Conservation (phyloP, 2,329 filamentous ascomycete species). For the Aspergillus aculeatus region DNA sequence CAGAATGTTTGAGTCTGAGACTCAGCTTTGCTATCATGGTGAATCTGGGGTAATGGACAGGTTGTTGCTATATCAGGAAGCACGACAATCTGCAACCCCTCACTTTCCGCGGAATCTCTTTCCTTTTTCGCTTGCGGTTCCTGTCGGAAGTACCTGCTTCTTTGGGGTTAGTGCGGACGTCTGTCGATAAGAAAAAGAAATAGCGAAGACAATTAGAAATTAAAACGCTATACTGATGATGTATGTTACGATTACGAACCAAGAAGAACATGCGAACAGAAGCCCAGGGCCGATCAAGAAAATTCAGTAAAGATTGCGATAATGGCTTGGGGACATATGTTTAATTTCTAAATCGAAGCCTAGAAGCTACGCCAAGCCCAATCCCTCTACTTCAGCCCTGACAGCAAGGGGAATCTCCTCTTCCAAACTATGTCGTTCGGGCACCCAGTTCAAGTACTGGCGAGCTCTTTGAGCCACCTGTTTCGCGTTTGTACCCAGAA, state of each 20-base stretch:
- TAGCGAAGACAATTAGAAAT: too few species aligned
- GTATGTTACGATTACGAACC: too few species aligned
- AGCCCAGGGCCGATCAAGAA: too few species aligned
- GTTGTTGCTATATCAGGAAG: not conserved
- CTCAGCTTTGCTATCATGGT: not conserved
- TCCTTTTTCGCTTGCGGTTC: not conserved
- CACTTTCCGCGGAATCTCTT: not conserved
- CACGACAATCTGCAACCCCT: not conserved
- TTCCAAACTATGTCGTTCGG: constrained; percentile 19
- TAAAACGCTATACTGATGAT: too few species aligned
- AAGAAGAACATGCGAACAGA: too few species aligned
- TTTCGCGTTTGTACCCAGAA: constrained; percentile 33
- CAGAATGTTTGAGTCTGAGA: not conserved
- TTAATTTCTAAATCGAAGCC: not conserved
- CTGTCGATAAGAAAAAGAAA: not conserved
- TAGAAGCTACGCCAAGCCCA: constrained; percentile 8
- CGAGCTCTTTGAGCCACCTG: constrained; percentile 22
- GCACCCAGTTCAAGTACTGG: constrained; percentile 25
- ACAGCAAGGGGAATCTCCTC: constrained; percentile 28
- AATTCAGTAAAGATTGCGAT: too few species aligned
- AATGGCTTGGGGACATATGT: not conserved
- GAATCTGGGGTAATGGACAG: not conserved
- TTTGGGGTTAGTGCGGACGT: not conserved
- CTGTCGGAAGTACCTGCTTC: not conserved
- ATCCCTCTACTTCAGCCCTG: constrained; percentile 19